Percentiles rank a stretch among this genome's conserved stretches.
These are phyloP conservation scores for Ophiosphaerella korrae DNA, from an alignment of 2,329 filamentous ascomycete species.

Conservation along the genomic window DNA sequence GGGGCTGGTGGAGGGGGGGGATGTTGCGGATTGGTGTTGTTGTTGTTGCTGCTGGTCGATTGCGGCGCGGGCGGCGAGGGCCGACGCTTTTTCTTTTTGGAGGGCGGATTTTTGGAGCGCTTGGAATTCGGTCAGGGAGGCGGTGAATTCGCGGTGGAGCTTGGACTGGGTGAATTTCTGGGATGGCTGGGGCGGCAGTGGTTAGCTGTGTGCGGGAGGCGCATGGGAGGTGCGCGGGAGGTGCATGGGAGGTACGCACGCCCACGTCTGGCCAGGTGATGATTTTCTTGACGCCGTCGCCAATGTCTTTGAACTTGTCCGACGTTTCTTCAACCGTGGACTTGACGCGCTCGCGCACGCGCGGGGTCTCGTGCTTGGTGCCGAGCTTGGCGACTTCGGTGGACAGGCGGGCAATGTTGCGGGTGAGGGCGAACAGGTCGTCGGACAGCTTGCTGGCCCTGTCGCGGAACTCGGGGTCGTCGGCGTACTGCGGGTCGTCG, in stretches of 20 bases:
- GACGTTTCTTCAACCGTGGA: conserved; percentile 85
- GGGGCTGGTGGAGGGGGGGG: conserved; percentile 44
- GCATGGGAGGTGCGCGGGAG: conserved; percentile 1
- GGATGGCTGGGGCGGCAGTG: conserved; percentile 65
- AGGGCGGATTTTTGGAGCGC: conserved; percentile 85
- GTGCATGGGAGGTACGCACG: conserved; percentile 63
- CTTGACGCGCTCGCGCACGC: conserved; percentile 88
- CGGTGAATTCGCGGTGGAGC: conserved; percentile 89
- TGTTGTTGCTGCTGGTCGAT: conserved; percentile 55
- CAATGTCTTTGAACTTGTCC: conserved; percentile 85
- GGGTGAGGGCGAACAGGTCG: conserved; percentile 86
- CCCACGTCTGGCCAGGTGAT: conserved; percentile 73
- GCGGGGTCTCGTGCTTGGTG: conserved; percentile 87
- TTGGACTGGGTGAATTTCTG: conserved; percentile 98
- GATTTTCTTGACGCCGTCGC: conserved; percentile 90
- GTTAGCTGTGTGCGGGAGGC: no score
- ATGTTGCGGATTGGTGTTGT: conserved; percentile 3
- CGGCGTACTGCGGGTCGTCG: conserved; percentile 76
- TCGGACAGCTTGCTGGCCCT: conserved; percentile 83
- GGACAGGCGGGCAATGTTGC: conserved; percentile 82
- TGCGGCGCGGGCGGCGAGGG: conserved; percentile 80
- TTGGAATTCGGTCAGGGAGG: conserved; percentile 89
- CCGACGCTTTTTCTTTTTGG: conserved; percentile 88
- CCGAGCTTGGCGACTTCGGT: conserved; percentile 85
- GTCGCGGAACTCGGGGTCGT: conserved; percentile 89